Percentiles rank a stretch among this genome's conserved stretches.
Evolutionary conservation across 495 filamentous ascomycete genomes (phyloP).

Genomic region (Massariosphaeria phaeospora): DNA sequence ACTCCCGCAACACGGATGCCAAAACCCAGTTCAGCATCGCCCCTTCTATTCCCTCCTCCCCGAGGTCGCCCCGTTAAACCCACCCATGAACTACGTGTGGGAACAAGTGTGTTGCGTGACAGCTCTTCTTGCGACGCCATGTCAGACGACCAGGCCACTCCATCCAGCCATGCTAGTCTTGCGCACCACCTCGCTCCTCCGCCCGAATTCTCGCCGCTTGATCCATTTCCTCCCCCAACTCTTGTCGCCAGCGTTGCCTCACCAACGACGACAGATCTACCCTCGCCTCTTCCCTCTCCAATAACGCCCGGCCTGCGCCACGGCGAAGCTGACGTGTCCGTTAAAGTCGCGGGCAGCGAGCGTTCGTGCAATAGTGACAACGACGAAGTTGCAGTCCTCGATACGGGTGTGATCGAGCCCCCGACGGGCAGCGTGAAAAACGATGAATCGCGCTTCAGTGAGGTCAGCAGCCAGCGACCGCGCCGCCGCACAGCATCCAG

Average conservation of each 20-base stretch:
- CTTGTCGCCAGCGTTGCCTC: constrained; percentile 19
- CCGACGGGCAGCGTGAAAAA: constrained; percentile 16
- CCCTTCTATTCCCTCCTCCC: constrained; percentile 10
- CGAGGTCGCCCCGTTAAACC: constrained; percentile 10
- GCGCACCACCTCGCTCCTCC: constrained; percentile 10
- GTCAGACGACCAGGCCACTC: not conserved
- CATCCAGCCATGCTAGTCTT: not conserved
- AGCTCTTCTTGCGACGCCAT: constrained; percentile 23
- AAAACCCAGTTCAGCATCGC: constrained; percentile 1
- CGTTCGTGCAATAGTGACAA: constrained; percentile 23
- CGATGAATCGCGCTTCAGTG: not conserved
- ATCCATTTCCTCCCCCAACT: constrained; percentile 24
- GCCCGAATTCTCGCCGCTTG: constrained; percentile 24
- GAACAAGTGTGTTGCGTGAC: constrained; percentile 24
- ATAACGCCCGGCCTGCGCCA: constrained; percentile 27
- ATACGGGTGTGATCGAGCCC: constrained; percentile 15
- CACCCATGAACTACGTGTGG: not conserved
- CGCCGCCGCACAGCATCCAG: constrained; percentile 27
- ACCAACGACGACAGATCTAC: constrained; percentile 26
- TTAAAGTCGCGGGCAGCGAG: constrained; percentile 33
- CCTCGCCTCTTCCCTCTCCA: constrained; percentile 29
- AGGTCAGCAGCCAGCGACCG: not conserved
- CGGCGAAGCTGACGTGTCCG: constrained; percentile 25
- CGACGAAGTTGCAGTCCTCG: constrained; percentile 16
- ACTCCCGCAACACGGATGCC: not conserved